These are phyloP conservation scores for Phytophthora cryptogea DNA, from an alignment of 352 stramenopile species.

Conservation along the genomic window DNA sequence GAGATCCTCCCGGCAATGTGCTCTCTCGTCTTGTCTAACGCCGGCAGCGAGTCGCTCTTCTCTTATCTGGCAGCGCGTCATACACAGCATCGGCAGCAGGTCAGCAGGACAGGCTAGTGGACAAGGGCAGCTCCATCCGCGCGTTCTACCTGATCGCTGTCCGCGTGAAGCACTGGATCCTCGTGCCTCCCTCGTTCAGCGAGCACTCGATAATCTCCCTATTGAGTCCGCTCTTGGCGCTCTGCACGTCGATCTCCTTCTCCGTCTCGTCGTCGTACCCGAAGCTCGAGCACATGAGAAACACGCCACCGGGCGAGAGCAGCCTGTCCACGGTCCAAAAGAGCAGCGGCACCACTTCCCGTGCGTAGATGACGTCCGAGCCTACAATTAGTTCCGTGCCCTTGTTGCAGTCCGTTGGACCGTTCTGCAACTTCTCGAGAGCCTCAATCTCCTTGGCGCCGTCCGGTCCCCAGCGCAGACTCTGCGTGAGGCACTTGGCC, in stretches of 20 bases:
- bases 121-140: not conserved
- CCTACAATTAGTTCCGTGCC: constrained; percentile 64
- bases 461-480: constrained; percentile 66
- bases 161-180: constrained; percentile 64
- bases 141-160: constrained; percentile 26
- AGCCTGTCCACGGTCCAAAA: constrained; percentile 81
- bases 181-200: constrained; percentile 44
- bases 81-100: constrained; percentile 36
- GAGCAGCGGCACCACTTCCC: constrained; percentile 65
- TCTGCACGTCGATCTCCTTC: constrained; percentile 66
- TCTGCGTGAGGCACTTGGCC: constrained; percentile 62
- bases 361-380: constrained; percentile 81
- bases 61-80: constrained; percentile 31
- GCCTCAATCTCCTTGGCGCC: constrained; percentile 58
- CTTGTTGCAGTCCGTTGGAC: constrained; percentile 6
- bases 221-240: constrained; percentile 47
- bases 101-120: constrained; percentile 23
- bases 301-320: constrained; percentile 37
- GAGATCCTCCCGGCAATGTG: constrained; percentile 30
- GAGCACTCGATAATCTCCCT: constrained; percentile 54
- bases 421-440: constrained; percentile 41
- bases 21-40: constrained; percentile 21
- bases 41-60: constrained; percentile 26
- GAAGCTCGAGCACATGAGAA: constrained; percentile 82
- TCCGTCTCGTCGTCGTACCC: constrained; percentile 76